Base-by-base conservation (phyloP, 192 early-diverging fungal genomes). In the Podila epigama region DNA sequence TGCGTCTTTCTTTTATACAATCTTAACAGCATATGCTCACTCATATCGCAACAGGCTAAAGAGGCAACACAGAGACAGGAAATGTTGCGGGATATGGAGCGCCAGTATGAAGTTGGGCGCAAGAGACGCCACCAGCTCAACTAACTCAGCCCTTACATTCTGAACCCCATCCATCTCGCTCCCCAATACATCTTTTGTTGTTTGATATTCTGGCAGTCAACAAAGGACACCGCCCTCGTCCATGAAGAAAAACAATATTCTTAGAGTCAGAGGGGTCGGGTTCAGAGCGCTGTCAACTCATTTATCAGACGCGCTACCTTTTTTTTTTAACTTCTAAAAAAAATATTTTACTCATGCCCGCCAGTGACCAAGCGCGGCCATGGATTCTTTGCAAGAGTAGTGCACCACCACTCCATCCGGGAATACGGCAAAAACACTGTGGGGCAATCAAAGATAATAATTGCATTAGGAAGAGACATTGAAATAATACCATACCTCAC, bases 371-470 rank as follows among this genome's bases (percentile, higher is more conserved):
- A 68, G 42, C 4, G 65, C 54, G 1, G 73, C 66, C 66, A 68
- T 68, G 0, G 73, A 62, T 31, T 89, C 87, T 63, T 89, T 89
- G 68, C 93, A 94, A 52, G 85, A 89, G 56, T 91, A 89, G 82
- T 94, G 93, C 5, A 92, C 87, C 10, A 94, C 86, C 5, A 87
- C 82, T 15, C 89, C 90, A 58, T 89, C 85, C 3, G 91, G 90
- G 73, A 89, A 92, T 3, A 85, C 86, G 4, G 91, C 91, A 81
- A 94, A 92, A 4, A 92, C 93, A 62, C 89, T 90, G 22, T 34
- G 33, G 5, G 15, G 2, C 9, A 68, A 34, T 60, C 44, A 41
- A 55, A 64, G 48, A 5, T 60, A 53, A 22, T 4, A 3, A 10
- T 33, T 15, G 41, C 16, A 63, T 58, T 68, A 34, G 50, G 56